Evolutionary conservation across 1,284 basidiomycete species (phyloP).

Genomic region (Ceratobasidium sp.): DNA sequence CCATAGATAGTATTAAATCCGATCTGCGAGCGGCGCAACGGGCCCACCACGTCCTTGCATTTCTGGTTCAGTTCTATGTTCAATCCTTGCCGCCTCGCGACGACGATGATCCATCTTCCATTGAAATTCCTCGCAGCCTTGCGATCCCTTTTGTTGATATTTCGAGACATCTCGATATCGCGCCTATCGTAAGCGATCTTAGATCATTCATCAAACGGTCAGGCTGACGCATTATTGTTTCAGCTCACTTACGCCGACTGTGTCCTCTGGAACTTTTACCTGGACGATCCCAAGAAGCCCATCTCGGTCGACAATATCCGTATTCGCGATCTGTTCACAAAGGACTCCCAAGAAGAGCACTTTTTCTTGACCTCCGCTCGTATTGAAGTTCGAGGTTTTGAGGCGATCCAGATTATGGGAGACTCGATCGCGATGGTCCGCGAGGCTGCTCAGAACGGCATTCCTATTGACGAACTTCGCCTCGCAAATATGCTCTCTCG

Average conservation of each 20-base stretch:
- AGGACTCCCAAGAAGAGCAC: constrained; percentile 57
- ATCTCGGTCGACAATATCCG: constrained; percentile 49
- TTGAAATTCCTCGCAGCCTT: constrained; percentile 54
- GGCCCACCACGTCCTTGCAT: constrained; percentile 60
- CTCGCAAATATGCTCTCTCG: constrained; percentile 54
- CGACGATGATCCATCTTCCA: constrained; percentile 43
- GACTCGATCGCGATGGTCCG: constrained; percentile 48
- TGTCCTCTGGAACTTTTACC: constrained; percentile 62
- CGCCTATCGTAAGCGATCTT: constrained; percentile 51
- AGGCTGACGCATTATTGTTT: not conserved
- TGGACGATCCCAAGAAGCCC: constrained; percentile 47
- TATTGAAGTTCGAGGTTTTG: constrained; percentile 60
- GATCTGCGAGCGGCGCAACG: constrained; percentile 54
- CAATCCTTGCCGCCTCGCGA: constrained; percentile 51
- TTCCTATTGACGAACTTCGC: constrained; percentile 53
- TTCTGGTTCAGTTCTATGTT: constrained; percentile 63
- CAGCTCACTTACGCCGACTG: constrained; percentile 63
- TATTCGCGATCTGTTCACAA: constrained; percentile 55
- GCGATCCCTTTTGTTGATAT: constrained; percentile 56
- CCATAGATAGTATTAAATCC: constrained; percentile 46
- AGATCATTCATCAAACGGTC: not conserved
- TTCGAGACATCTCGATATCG: constrained; percentile 58
- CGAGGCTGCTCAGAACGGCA: constrained; percentile 55
- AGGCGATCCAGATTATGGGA: constrained; percentile 60
- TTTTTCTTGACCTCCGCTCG: constrained; percentile 62